A percentile compares a stretch with the other conserved stretches of the same genome.
Evolutionary conservation across 2,329 filamentous ascomycete genomes (phyloP).

Genomic region (Acephala macrosclerotiorum): DNA sequence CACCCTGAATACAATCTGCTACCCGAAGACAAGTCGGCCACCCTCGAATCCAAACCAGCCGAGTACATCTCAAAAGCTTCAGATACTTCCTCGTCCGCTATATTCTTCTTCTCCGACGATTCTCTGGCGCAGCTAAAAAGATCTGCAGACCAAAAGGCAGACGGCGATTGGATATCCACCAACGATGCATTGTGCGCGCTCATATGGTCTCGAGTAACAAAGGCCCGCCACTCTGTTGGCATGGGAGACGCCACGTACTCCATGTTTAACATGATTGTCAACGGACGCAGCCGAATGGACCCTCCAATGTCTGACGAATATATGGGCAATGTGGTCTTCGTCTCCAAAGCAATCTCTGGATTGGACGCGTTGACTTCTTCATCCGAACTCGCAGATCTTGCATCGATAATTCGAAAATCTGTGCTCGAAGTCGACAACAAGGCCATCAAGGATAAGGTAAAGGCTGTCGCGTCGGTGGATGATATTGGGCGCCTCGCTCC

Average conservation of each 20-base stretch:
- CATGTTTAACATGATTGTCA: slow-evolving; percentile 17
- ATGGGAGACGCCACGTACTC: slow-evolving; percentile 6
- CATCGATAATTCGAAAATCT: slow-evolving; percentile 6
- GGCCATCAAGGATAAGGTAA: slow-evolving; percentile 9
- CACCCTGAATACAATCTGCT: slow-evolving; percentile 13
- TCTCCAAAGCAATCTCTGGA: background rate
- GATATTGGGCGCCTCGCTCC: slow-evolving; percentile 13
- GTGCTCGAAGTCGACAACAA: slow-evolving; percentile 1
- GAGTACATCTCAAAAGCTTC: slow-evolving; percentile 7
- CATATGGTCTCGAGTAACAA: slow-evolving; percentile 4
- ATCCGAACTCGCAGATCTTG: background rate
- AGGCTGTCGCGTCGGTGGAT: slow-evolving; percentile 4
- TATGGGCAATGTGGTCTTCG: slow-evolving; percentile 15
- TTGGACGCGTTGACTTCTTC: background rate
- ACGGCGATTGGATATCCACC: slow-evolving; percentile 11
- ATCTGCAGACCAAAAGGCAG: background rate
- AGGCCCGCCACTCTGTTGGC: background rate
- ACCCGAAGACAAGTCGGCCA: background rate
- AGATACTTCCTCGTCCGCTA: background rate
- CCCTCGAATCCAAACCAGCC: background rate
- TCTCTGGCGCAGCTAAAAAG: slow-evolving; percentile 4
- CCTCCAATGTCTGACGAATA: slow-evolving; percentile 11
- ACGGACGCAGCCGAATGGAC: slow-evolving; percentile 9
- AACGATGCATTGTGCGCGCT: slow-evolving; percentile 17
- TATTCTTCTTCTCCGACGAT: slow-evolving; percentile 11